Evolutionary conservation across 257 asterid genomes (phyloP).

Genomic region (Anisodus acutangulus): DNA sequence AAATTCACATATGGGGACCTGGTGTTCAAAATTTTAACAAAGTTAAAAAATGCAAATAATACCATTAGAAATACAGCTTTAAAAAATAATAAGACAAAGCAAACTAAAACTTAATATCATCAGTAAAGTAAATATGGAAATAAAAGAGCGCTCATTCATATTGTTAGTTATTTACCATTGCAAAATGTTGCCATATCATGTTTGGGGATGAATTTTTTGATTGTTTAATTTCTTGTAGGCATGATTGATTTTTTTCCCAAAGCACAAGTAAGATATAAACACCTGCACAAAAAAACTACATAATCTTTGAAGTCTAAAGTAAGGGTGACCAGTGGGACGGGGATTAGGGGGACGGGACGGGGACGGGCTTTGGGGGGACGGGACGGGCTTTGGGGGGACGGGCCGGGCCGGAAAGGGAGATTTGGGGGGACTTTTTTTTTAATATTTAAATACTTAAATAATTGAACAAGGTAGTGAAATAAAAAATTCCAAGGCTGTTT

Average conservation of each 20-base stretch:
- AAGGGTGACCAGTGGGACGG: too few species aligned
- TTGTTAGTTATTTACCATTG: background rate
- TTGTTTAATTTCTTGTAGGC: background rate
- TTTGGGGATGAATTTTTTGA: background rate
- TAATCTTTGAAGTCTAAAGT: background rate
- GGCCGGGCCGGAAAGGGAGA: too few species aligned
- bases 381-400: too few species aligned
- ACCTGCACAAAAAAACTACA: slow-evolving; percentile 10
- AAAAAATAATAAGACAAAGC: background rate
- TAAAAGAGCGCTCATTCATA: background rate
- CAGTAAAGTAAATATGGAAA: background rate
- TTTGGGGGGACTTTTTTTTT: too few species aligned
- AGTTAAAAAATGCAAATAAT: background rate
- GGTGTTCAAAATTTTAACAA: slow-evolving; percentile 6
- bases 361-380: too few species aligned
- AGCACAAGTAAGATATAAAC: background rate
- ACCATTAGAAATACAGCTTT: background rate
- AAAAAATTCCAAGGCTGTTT: too few species aligned
- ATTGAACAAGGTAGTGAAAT: too few species aligned
- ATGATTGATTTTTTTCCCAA: background rate
- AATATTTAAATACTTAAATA: too few species aligned
- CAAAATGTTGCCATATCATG: background rate
- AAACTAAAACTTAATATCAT: background rate
- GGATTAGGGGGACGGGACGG: too few species aligned
- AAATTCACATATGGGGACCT: background rate